Evolutionary conservation across 768 basidiomycete genomes (phyloP).

Genomic region (Pleurotus tuber-regium): DNA sequence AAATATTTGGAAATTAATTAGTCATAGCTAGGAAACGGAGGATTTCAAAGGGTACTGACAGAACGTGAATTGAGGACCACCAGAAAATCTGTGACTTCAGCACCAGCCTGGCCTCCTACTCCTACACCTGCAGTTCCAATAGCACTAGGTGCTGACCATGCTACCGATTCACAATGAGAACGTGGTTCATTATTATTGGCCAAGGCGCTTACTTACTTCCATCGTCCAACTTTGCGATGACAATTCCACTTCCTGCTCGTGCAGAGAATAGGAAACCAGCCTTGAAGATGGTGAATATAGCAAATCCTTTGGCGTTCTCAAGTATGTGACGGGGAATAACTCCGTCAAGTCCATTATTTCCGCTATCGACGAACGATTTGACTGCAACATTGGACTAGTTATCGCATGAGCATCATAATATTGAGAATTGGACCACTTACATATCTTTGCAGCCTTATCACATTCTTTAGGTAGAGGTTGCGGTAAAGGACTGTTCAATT

Average conservation of each 20-base stretch:
- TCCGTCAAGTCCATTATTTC: constrained; percentile 84
- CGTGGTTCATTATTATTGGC: neutral
- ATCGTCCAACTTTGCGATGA: constrained; percentile 79
- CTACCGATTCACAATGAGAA: constrained; percentile 32
- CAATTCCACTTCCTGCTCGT: constrained; percentile 81
- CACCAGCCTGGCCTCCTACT: constrained; percentile 79
- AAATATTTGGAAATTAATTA: constrained; percentile 10
- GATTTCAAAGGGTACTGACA: constrained; percentile 39
- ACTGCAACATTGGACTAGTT: constrained; percentile 40
- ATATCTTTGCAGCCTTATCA: constrained; percentile 83
- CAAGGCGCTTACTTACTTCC: constrained; percentile 59
- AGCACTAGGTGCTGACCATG: constrained; percentile 93
- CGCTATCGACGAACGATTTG: constrained; percentile 77
- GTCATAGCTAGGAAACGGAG: constrained; percentile 9
- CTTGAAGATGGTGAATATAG: constrained; percentile 89
- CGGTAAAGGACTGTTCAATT: constrained; percentile 47
- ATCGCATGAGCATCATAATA: constrained; percentile 9
- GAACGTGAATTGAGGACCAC: constrained; percentile 83
- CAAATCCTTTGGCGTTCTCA: constrained; percentile 66
- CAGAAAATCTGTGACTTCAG: constrained; percentile 89
- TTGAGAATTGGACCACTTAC: constrained; percentile 38
- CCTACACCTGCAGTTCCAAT: constrained; percentile 93
- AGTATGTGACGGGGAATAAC: constrained; percentile 50
- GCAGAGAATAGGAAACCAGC: constrained; percentile 74
- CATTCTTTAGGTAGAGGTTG: constrained; percentile 80